Evolutionary conservation across 805 yeast species (phyloP), one percentile per base, ranked within the genome.

Genomic region (Ascoidea asiatica): DNA sequence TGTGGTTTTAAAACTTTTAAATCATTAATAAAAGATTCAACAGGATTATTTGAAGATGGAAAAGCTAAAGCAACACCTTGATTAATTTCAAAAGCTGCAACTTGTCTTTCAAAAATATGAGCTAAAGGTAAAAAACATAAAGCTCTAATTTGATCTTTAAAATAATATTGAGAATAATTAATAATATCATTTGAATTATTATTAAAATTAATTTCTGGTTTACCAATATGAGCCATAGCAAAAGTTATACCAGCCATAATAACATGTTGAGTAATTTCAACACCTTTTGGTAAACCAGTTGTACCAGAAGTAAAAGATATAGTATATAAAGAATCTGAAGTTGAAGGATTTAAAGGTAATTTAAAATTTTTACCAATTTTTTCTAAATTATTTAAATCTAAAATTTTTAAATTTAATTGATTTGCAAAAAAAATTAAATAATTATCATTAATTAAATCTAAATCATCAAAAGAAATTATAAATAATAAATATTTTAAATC

Each of bases 221-320:
- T 42, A 41, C 40, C 45, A 21, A 43, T 51, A 41, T 21, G 48
- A 5, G 33, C 46, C 19, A 43, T 51, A 18, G 48, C 53, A 21
- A 52, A 53, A 3, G 52, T 45, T 18, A 76, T 65, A 4, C 63
- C 61, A 4, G 76, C 65, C 19, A 66, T 59, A 6, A 70, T 66
- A 53, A 63, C 67, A 4, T 53, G 52, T 37, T 77, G 80, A 6
- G 73, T 58, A 19, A 68, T 51, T 19, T 70, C 73, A 17, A 77
- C 88, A 44, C 89, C 89, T 59, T 81, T 81, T 41, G 89, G 89
- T 17, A 70, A 60, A 17, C 87, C 87, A 1, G 88, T 80, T 2
- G 89, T 81, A 29, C 89, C 89, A 0, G 85, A 77, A 2, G 89
- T 81, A 57, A 80, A 81, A 5, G 81, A 75, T 41, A 81, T 72